These are phyloP conservation scores for Aegilops sharonensis DNA, from an alignment of 176 grass and related monocot species.

Conservation along the genomic window DNA sequence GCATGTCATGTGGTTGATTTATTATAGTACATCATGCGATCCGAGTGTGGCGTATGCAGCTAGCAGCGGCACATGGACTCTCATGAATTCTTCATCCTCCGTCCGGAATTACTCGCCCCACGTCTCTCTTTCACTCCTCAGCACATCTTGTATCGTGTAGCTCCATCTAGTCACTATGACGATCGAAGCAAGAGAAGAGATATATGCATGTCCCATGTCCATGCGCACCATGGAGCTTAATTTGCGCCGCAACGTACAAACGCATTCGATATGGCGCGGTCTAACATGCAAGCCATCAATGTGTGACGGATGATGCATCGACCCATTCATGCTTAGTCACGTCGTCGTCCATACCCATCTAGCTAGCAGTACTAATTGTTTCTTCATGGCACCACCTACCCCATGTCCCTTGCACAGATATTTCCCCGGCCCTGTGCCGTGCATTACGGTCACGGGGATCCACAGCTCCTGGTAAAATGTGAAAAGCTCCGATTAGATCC, in stretches of 20 bases:
- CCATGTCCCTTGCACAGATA: background rate
- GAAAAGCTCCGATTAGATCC: background rate
- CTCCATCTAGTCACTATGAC: background rate
- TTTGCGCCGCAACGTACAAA: background rate
- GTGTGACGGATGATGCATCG: background rate
- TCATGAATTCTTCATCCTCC: background rate
- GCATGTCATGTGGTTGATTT: too few relatives aligned
- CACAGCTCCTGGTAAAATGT: background rate
- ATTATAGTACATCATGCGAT: background rate
- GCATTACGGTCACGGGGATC: background rate
- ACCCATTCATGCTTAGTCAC: background rate
- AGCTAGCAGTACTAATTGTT: background rate
- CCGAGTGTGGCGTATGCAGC: too few relatives aligned
- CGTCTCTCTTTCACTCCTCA: too few relatives aligned
- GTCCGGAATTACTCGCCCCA: too few relatives aligned
- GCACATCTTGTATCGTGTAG: background rate
- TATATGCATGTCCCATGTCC: background rate
- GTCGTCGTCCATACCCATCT: background rate
- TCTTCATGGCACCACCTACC: slow-evolving; percentile 7
- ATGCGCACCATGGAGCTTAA: background rate
- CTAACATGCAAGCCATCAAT: background rate
- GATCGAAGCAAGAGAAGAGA: background rate
- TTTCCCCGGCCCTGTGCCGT: background rate
- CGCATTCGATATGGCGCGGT: background rate
- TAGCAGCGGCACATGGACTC: background rate